Evolutionary conservation across 2,329 filamentous ascomycete species (phyloP).

Genomic region (Neopestalotiopsis sp.): DNA sequence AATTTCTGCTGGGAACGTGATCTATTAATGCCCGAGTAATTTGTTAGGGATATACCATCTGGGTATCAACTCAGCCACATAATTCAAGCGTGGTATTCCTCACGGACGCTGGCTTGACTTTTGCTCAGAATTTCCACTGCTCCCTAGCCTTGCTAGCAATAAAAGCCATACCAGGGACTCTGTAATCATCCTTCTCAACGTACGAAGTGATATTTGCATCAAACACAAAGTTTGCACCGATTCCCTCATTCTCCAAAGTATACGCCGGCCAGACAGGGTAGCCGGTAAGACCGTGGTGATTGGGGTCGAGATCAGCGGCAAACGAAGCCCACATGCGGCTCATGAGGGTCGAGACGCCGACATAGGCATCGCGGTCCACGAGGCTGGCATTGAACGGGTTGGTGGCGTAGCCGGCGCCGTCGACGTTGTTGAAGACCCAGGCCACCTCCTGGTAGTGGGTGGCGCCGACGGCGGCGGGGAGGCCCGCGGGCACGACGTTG

Average conservation of each 20-base stretch:
- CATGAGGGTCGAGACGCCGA: constrained; percentile 51
- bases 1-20: too few species aligned
- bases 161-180: neutral
- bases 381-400: constrained; percentile 40
- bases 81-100: neutral
- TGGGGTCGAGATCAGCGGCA: constrained; percentile 51
- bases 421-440: constrained; percentile 55
- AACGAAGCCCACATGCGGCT: constrained; percentile 57
- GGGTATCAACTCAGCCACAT: neutral
- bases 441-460: constrained; percentile 54
- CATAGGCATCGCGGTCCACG: constrained; percentile 44
- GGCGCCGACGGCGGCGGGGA: constrained; percentile 42
- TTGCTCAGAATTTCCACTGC: neutral
- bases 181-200: constrained; percentile 1
- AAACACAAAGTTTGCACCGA: constrained; percentile 55
- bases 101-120: neutral
- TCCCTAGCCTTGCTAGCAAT: neutral
- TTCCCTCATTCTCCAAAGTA: constrained; percentile 39
- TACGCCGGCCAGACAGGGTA: neutral
- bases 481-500: constrained; percentile 49
- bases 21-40: too few species aligned
- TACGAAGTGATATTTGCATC: constrained; percentile 48
- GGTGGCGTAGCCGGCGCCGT: constrained; percentile 49
- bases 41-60: neutral
- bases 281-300: constrained; percentile 21